phyloP scores from a whole-genome alignment of 495 filamentous ascomycete species.

The Aspergillus egyptiacus region DNA sequence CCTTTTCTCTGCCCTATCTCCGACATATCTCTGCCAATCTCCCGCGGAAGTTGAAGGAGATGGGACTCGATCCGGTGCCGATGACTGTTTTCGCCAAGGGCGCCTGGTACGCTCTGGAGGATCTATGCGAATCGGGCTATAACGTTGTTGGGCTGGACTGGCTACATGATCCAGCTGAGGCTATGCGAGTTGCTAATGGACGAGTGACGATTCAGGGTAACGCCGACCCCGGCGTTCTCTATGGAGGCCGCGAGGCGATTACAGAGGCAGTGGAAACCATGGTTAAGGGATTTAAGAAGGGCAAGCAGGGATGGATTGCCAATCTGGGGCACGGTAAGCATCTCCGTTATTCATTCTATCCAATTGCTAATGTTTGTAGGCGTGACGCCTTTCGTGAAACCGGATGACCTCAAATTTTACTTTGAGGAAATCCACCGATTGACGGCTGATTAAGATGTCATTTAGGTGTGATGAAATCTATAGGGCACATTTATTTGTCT shows the following conservation, averaged over 20 bases:
- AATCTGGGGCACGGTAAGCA: conserved; percentile 80
- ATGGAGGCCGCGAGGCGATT: conserved; percentile 75
- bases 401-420: conserved; percentile 86
- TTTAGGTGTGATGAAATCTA: neutral
- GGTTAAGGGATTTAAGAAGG: conserved; percentile 79
- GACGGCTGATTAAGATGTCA: conserved; percentile 21
- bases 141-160: conserved; percentile 92
- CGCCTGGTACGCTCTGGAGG: conserved; percentile 92
- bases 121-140: conserved; percentile 81
- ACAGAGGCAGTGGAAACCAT: conserved; percentile 73
- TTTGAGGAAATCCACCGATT: conserved; percentile 84
- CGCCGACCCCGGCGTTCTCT: conserved; percentile 88
- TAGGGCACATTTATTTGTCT: too few relatives aligned
- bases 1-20: conserved; percentile 82
- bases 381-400: conserved; percentile 89
- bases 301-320: conserved; percentile 82
- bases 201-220: conserved; percentile 87
- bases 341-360: neutral
- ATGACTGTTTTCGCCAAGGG: conserved; percentile 99
- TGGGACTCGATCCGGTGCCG: conserved; percentile 72
- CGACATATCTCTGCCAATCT: conserved; percentile 73
- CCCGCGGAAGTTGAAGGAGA: conserved; percentile 61
- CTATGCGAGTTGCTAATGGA: conserved; percentile 66
- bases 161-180: conserved; percentile 84
- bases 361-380: conserved; percentile 43